Base-by-base conservation (phyloP, 768 basidiomycete species). In the Tylopilus felleus region DNA sequence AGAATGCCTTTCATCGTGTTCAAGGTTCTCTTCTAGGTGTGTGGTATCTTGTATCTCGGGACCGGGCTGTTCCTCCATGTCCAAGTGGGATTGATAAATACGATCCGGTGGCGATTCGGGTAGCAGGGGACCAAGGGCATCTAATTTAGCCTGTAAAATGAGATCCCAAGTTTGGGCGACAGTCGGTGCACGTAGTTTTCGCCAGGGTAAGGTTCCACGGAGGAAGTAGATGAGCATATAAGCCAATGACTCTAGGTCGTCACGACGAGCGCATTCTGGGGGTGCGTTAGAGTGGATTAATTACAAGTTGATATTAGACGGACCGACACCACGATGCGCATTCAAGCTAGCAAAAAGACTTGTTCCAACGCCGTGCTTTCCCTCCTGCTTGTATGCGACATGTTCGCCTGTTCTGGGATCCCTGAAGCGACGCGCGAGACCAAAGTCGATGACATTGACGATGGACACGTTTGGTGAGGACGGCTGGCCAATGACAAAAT, bases 371-470 rank as follows among this genome's bases (percentile, higher is more conserved):
- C 88, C 88, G 51, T 90, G 88, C 52, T 81, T 79, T n/a, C 81
- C 66, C 19, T 86, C 84, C 55, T 86, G 86, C 57, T 78, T 80
- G 73, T 86, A 89, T 4, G 87, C 81, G 53, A 90, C 81, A 64
- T 90, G 89, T 40, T 73, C 75, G 21, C 79, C 78, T 0, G 86
- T 87, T 25, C 75, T 76, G 5, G 82, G 61, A 62, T 90, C 87
- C 21, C 86, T 80, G 65, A 80, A 91, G 60, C 86, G 86, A 67
- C 89, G 89, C 0, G 89, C 88, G 43, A 91, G 85, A 14, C 89
- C 89, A 71, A 91, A 91, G 74, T 91, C 89, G 61, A 91, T 91
- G 60, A 99, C 90, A 70, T 98, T 96, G 68, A 99, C 94, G 63
- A 85, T 73, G 62, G 80, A 79, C 0, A 80, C 65, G 69, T 80